These are phyloP conservation scores for Pythium utonaiense DNA, from an alignment of 352 stramenopile species.

Conservation along the genomic window DNA sequence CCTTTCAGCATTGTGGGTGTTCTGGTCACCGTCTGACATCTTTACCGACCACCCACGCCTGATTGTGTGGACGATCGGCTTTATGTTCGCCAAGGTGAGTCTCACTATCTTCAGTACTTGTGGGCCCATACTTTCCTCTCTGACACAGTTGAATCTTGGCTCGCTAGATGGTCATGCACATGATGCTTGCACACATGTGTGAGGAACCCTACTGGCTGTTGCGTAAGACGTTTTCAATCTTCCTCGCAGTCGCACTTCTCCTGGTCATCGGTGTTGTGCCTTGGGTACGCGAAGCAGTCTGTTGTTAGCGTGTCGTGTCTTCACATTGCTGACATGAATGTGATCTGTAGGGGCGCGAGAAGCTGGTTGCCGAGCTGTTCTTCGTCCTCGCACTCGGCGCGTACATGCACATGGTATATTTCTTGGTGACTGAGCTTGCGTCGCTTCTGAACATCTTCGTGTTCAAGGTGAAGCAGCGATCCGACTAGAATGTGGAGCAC, in stretches of 20 bases:
- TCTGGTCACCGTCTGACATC: conserved; percentile 80
- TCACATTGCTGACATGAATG: not conserved
- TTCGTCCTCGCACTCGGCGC: conserved; percentile 64
- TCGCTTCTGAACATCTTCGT: conserved; percentile 75
- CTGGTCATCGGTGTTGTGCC: conserved; percentile 71
- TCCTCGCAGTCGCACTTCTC: conserved; percentile 57
- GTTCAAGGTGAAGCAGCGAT: conserved; percentile 76
- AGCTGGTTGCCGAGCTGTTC: conserved; percentile 68
- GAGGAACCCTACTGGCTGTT: conserved; percentile 84
- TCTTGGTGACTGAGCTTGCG: conserved; percentile 66
- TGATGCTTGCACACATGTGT: conserved; percentile 87
- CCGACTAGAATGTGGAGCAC: conserved; percentile 4
- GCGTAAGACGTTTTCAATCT: conserved; percentile 76
- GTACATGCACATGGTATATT: conserved; percentile 86
- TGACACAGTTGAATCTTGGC: not conserved
- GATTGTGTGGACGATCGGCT: conserved; percentile 81
- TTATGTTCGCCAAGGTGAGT: conserved; percentile 78
- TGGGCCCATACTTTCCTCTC: no score
- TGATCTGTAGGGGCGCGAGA: conserved; percentile 49
- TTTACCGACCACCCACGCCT: conserved; percentile 78
- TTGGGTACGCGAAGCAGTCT: conserved; percentile 38
- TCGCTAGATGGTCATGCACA: conserved; percentile 86
- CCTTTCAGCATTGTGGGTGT: conserved; percentile 68
- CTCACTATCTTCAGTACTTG: not conserved
- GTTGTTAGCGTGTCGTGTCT: not conserved